A percentile compares a stretch with the other conserved stretches of the same genome.
phyloP scores from a whole-genome alignment of 2,329 filamentous ascomycete genomes.

The Penicillium sp. region DNA sequence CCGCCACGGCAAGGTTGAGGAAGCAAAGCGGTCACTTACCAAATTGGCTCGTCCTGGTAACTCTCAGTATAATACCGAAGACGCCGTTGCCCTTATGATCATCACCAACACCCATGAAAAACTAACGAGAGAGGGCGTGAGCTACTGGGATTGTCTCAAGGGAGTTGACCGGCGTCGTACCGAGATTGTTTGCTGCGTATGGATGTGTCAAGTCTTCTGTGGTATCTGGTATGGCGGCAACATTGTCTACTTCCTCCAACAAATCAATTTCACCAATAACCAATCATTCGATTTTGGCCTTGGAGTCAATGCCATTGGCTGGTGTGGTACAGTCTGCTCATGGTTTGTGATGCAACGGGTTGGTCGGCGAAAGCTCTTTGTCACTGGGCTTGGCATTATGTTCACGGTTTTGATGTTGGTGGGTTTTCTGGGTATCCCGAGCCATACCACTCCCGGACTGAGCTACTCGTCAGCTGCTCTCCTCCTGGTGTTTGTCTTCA shows the following conservation, averaged over 20 bases:
- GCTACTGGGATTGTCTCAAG: constrained; percentile 28
- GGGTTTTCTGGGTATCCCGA: neutral
- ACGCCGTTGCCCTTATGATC: neutral
- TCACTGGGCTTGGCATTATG: neutral
- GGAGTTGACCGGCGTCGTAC: constrained; percentile 35
- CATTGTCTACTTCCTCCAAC: constrained; percentile 32
- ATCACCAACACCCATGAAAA: neutral
- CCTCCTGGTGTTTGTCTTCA: constrained; percentile 45
- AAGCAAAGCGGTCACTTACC: constrained; percentile 19
- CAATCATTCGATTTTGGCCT: constrained; percentile 38
- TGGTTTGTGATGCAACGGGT: constrained; percentile 5
- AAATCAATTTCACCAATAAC: constrained; percentile 33
- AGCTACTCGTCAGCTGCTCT: constrained; percentile 24
- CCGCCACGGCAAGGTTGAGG: constrained; percentile 30
- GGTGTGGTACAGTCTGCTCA: constrained; percentile 3
- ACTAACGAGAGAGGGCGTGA: neutral
- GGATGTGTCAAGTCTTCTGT: constrained; percentile 32
- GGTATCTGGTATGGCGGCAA: constrained; percentile 30
- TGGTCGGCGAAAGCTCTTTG: constrained; percentile 2
- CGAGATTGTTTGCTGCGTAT: constrained; percentile 38
- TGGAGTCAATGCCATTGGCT: constrained; percentile 60
- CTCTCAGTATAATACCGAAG: neutral
- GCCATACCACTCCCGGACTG: constrained; percentile 1
- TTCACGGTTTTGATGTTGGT: neutral
- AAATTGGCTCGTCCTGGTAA: neutral